Evolutionary conservation across 2,329 filamentous ascomycete genomes (phyloP).

Genomic region (Phialophora tarda): DNA sequence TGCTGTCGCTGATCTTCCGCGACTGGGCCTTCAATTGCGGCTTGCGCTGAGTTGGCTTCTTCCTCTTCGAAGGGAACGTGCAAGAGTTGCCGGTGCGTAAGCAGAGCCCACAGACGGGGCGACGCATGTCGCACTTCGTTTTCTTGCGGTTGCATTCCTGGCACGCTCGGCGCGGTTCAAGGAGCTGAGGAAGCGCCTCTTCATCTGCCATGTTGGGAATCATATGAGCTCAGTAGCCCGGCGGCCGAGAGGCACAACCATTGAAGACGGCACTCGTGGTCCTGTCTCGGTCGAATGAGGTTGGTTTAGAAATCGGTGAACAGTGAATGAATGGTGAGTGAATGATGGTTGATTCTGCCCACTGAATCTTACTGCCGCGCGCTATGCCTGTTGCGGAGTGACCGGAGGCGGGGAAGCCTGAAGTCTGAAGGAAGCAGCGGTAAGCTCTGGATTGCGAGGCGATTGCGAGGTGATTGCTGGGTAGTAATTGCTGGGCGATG

Average conservation of each 20-base stretch:
- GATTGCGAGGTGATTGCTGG: no score
- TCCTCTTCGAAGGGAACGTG: conserved; percentile 30
- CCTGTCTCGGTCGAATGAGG: background rate
- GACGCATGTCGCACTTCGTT: conserved; percentile 35
- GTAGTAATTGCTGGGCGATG: background rate
- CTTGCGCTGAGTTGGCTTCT: conserved; percentile 27
- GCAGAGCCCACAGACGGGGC: conserved; percentile 32
- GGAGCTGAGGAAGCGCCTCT: conserved; percentile 6
- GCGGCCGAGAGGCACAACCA: conserved; percentile 1
- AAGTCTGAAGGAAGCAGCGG: background rate
- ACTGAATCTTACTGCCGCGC: background rate
- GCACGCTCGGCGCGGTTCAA: conserved; percentile 27
- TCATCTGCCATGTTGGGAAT: conserved; percentile 18
- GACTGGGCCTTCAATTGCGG: conserved; percentile 30
- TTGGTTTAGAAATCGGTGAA: background rate
- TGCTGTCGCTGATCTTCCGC: conserved; percentile 28
- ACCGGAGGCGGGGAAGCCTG: background rate
- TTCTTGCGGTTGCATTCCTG: conserved; percentile 35
- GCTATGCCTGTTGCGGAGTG: background rate
- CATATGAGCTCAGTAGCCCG: conserved; percentile 10
- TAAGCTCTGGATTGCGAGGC: background rate
- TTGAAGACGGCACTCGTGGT: conserved; percentile 4
- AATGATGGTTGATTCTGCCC: background rate
- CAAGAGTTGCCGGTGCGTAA: conserved; percentile 31
- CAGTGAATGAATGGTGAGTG: background rate